Conservation (phyloP, 1,139 yeast species). For the Casaregolazyma lundiana region DNA sequence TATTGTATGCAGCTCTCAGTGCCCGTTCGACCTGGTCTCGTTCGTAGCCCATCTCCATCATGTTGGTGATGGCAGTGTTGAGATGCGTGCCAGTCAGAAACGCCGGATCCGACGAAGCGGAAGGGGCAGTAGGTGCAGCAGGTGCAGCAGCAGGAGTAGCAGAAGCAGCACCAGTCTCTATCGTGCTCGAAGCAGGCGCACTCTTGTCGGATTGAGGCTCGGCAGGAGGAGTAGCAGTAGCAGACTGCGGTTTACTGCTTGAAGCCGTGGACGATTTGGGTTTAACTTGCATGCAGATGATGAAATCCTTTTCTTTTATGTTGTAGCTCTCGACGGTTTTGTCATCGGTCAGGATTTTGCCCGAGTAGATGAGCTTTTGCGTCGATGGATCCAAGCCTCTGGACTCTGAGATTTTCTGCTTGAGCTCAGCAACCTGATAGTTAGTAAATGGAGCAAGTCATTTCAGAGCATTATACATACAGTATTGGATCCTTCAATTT, state of each 20-base stretch:
- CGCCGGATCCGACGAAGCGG: conserved; percentile 31
- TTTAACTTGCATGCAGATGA: conserved; percentile 81
- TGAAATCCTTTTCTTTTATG: conserved; percentile 79
- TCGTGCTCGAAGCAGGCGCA: conserved; percentile 31
- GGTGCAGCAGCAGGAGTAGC: conserved; percentile 25
- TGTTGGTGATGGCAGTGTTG: conserved; percentile 66
- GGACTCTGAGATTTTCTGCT: conserved; percentile 64
- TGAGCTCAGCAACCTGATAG: conserved; percentile 55
- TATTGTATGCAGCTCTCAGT: conserved; percentile 90
- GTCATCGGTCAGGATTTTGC: conserved; percentile 82
- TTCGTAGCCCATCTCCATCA: conserved; percentile 96
- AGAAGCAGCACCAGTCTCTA: conserved; percentile 28
- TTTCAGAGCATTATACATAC: conserved; percentile 40
- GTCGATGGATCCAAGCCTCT: conserved; percentile 69
- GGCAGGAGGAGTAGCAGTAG: conserved; percentile 29
- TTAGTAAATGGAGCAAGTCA: neutral
- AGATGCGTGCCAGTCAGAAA: conserved; percentile 59
- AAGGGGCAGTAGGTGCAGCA: conserved; percentile 20
- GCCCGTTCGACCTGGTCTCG: conserved; percentile 86
- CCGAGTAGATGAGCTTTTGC: conserved; percentile 87
- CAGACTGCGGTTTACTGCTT: conserved; percentile 25
- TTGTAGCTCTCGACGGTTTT: conserved; percentile 68
- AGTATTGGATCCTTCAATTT: conserved; percentile 64
- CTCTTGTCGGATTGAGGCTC: too few relatives aligned
- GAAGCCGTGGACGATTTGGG: conserved; percentile 17